A percentile compares a stretch with the other conserved stretches of the same genome.
Evolutionary conservation across 1,284 basidiomycete species (phyloP).

Genomic region (Wallemia mellicola): DNA sequence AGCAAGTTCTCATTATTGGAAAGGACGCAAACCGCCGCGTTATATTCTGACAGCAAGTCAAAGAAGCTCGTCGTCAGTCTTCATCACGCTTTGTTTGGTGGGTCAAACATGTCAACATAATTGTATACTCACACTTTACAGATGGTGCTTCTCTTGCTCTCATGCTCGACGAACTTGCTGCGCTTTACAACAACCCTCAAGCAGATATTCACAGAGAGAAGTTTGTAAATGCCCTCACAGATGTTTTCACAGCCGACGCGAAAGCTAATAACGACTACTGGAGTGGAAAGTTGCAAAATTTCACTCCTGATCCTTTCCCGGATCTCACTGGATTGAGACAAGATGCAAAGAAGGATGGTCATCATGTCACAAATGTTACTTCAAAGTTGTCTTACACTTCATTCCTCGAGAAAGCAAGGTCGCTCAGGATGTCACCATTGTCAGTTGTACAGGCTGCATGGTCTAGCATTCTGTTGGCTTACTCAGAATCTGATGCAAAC

Average conservation of each 20-base stretch:
- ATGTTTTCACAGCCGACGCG: not conserved
- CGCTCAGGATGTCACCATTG: not conserved
- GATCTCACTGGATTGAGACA: not conserved
- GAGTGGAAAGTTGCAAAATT: not conserved
- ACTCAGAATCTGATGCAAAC: not conserved
- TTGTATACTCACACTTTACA: not conserved
- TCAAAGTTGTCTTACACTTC: not conserved
- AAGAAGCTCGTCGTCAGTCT: conserved; percentile 9
- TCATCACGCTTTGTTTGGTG: conserved; percentile 12
- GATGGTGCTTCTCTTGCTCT: not conserved
- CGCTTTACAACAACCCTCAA: not conserved
- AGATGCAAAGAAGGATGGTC: not conserved
- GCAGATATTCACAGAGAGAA: not conserved
- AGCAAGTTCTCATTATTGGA: not conserved
- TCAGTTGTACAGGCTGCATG: not conserved
- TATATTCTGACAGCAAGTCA: not conserved
- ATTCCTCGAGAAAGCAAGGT: not conserved
- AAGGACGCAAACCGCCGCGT: not conserved
- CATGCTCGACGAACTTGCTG: not conserved
- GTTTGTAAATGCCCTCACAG: not conserved
- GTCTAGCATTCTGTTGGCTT: not conserved
- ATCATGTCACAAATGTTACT: not conserved
- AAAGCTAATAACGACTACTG: not conserved
- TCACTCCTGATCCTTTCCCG: not conserved
- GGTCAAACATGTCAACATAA: conserved; percentile 5